Percentiles rank a stretch among this genome's conserved stretches.
These are phyloP conservation scores for Crassisporium funariophilum DNA, from an alignment of 768 basidiomycete genomes.

Conservation along the genomic window DNA sequence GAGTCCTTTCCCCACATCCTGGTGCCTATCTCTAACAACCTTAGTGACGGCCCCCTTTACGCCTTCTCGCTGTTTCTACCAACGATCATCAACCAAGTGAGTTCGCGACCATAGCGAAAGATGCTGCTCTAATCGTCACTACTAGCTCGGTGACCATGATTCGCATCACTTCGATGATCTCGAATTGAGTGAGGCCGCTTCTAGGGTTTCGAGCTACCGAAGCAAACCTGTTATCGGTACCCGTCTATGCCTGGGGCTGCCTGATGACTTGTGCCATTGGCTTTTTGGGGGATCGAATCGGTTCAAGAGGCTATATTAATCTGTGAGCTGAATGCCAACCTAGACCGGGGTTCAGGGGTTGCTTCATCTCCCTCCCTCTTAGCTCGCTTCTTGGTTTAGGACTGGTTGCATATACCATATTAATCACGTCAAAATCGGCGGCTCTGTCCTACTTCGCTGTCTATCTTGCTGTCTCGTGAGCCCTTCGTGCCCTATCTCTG, in stretches of 20 bases:
- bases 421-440: constrained; percentile 60
- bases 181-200: too few relatives aligned
- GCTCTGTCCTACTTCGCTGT: constrained; percentile 73
- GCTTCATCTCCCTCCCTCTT: neutral
- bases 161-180: neutral
- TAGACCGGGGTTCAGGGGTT: neutral
- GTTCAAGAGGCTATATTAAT: constrained; percentile 60
- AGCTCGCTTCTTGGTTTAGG: constrained; percentile 33
- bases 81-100: constrained; percentile 58
- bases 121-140: too few relatives aligned
- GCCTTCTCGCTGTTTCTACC: constrained; percentile 57
- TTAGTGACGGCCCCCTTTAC: constrained; percentile 56
- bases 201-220: constrained; percentile 61
- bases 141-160: constrained; percentile 39
- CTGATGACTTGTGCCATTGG: constrained; percentile 65
- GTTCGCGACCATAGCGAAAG: too few relatives aligned
- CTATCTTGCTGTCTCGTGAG: constrained; percentile 71
- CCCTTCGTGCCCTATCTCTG: constrained; percentile 8
- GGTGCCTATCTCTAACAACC: constrained; percentile 6
- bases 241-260: constrained; percentile 76
- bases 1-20: constrained; percentile 19
- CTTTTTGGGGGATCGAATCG: constrained; percentile 60
- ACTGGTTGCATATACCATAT: constrained; percentile 64
- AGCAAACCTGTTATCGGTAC: constrained; percentile 76
- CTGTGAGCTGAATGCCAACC: constrained; percentile 42